Evolutionary conservation across 2,329 filamentous ascomycete species (phyloP).

Genomic region (Boeremia exigua): DNA sequence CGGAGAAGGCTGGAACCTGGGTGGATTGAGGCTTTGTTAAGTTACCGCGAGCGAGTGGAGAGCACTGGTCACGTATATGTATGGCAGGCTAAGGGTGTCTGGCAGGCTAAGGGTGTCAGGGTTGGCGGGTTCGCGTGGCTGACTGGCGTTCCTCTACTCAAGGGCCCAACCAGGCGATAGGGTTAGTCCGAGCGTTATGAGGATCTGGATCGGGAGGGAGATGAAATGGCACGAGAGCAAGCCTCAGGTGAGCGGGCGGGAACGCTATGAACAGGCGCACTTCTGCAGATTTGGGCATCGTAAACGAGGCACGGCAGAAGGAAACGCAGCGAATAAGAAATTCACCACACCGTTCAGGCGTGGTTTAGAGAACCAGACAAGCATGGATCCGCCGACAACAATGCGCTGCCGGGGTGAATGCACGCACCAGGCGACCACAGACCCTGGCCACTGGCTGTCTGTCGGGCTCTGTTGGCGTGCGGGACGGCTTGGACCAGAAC

Average conservation of each 20-base stretch:
- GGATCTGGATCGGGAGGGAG: slow-evolving; percentile 51
- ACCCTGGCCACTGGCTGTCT: slow-evolving; percentile 42
- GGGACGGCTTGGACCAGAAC: slow-evolving; percentile 50
- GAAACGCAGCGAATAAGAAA: slow-evolving; percentile 45
- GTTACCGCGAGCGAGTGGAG: slow-evolving; percentile 47
- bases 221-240: slow-evolving; percentile 41
- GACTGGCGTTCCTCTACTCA: slow-evolving; percentile 42
- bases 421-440: slow-evolving; percentile 36
- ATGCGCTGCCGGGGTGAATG: slow-evolving; percentile 39
- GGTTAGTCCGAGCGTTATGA: slow-evolving; percentile 50
- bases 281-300: slow-evolving; percentile 47
- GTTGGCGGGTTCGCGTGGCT: slow-evolving; percentile 51
- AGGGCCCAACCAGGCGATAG: slow-evolving; percentile 50
- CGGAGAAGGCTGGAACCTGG: slow-evolving; percentile 55
- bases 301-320: slow-evolving; percentile 51
- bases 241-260: slow-evolving; percentile 45
- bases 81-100: slow-evolving; percentile 49
- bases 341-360: slow-evolving; percentile 47
- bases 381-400: slow-evolving; percentile 42
- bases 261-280: slow-evolving; percentile 46
- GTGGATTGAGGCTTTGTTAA: slow-evolving; percentile 47
- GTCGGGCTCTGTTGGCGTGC: slow-evolving; percentile 46
- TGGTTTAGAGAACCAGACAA: slow-evolving; percentile 36
- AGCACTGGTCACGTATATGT: slow-evolving; percentile 52
- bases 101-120: slow-evolving; percentile 49